These are phyloP conservation scores for Apophysomyces elegans DNA, from an alignment of 371 early-diverging fungal genomes.

Conservation along the genomic window DNA sequence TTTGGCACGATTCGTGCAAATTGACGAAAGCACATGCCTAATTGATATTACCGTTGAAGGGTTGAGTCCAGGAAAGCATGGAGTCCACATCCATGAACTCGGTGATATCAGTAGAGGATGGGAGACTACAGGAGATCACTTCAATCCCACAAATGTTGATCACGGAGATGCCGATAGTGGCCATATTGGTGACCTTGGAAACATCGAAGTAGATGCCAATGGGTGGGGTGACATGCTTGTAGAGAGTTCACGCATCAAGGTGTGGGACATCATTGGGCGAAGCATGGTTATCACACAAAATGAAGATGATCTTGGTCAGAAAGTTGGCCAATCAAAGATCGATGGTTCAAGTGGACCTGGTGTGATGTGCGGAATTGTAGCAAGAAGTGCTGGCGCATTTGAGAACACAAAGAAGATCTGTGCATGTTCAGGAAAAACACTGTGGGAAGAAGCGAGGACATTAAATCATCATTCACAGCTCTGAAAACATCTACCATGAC, in stretches of 20 bases:
- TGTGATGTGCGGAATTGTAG: slow-evolving; percentile 81
- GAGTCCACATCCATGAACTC: slow-evolving; percentile 74
- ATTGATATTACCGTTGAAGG: slow-evolving; percentile 81
- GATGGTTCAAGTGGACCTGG: slow-evolving; percentile 71
- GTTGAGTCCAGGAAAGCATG: slow-evolving; percentile 69
- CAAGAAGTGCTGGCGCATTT: slow-evolving; percentile 89
- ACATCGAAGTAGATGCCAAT: slow-evolving; percentile 65
- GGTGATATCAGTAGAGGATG: slow-evolving; percentile 79
- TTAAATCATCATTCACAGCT: neutral
- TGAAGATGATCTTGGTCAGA: slow-evolving; percentile 57
- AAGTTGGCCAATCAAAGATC: slow-evolving; percentile 27
- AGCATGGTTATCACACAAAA: slow-evolving; percentile 72
- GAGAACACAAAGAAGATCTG: slow-evolving; percentile 90
- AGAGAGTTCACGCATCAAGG: slow-evolving; percentile 73
- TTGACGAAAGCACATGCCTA: slow-evolving; percentile 66
- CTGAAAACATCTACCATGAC: neutral
- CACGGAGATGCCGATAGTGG: slow-evolving; percentile 62
- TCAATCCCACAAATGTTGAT: slow-evolving; percentile 56
- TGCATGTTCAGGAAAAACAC: slow-evolving; percentile 82
- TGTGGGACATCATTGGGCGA: slow-evolving; percentile 89
- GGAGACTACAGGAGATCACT: slow-evolving; percentile 61
- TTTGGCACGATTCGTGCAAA: slow-evolving; percentile 82
- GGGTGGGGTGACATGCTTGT: slow-evolving; percentile 79
- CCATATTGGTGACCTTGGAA: slow-evolving; percentile 73
- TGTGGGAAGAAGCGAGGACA: slow-evolving; percentile 81